Conservation (phyloP, 2,329 filamentous ascomycete genomes). For the Nemania sp. region DNA sequence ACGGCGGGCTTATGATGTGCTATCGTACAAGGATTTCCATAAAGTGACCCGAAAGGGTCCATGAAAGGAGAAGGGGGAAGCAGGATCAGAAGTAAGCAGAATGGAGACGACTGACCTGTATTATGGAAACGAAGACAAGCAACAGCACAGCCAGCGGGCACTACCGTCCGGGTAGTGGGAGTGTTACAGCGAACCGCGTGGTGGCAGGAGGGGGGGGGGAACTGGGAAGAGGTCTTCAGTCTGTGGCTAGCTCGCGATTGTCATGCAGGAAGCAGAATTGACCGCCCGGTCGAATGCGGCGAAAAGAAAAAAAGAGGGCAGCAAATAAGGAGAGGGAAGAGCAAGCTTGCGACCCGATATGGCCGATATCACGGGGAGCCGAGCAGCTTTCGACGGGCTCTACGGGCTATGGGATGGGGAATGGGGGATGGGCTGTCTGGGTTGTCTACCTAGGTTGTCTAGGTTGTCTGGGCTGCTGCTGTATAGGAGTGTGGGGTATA, state of each 20-base stretch:
- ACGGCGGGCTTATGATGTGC: slow-evolving; percentile 43
- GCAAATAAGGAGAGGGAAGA: slow-evolving; percentile 50
- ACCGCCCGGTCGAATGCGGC: slow-evolving; percentile 50
- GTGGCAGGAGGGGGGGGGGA: slow-evolving; percentile 48
- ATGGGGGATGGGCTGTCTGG: too few relatives aligned
- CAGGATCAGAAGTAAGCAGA: slow-evolving; percentile 41
- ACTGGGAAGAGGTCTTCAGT: slow-evolving; percentile 48
- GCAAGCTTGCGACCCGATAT: slow-evolving; percentile 48
- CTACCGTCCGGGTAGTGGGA: slow-evolving; percentile 42
- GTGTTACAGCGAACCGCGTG: slow-evolving; percentile 52
- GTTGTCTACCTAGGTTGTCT: too few relatives aligned
- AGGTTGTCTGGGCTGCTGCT: too few relatives aligned
- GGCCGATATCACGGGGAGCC: slow-evolving; percentile 48
- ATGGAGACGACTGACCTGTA: slow-evolving; percentile 53
- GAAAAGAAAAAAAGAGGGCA: slow-evolving; percentile 48
- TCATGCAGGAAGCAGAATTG: slow-evolving; percentile 49
- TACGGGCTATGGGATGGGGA: slow-evolving; percentile 33
- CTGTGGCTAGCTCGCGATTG: slow-evolving; percentile 49
- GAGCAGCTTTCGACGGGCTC: slow-evolving; percentile 42
- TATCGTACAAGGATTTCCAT: slow-evolving; percentile 53
- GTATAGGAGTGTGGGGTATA: slow-evolving; percentile 41
- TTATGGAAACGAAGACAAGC: slow-evolving; percentile 52
- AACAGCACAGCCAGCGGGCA: slow-evolving; percentile 39
- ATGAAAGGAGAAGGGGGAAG: slow-evolving; percentile 47
- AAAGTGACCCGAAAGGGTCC: slow-evolving; percentile 54